These are phyloP conservation scores for Neurospora intermedia DNA, from an alignment of 495 filamentous ascomycete genomes.

Conservation along the genomic window DNA sequence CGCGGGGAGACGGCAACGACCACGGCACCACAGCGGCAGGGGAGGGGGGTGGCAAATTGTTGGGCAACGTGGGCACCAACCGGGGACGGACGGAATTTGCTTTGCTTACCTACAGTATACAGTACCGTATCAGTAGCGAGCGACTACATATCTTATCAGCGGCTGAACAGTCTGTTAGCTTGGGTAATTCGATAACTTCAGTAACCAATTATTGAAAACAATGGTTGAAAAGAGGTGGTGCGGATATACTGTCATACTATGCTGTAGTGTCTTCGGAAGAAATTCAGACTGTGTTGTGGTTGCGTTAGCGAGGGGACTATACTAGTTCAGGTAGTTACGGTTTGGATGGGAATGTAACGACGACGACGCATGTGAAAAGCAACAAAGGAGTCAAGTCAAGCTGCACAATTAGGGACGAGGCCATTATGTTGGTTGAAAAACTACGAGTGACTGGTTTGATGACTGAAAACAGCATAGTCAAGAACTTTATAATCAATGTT, in stretches of 20 bases:
- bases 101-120: not conserved
- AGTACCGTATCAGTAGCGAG: not conserved
- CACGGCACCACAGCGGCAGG: not conserved
- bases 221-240: not conserved
- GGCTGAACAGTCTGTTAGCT: not conserved
- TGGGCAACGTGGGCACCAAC: not conserved
- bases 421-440: not conserved
- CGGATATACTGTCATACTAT: not conserved
- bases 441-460: not conserved
- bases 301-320: not conserved
- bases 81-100: not conserved
- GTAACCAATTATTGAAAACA: too few species aligned
- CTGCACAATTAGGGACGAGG: not conserved
- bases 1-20: not conserved
- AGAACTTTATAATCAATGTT: not conserved
- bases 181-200: too few species aligned
- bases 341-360: not conserved
- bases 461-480: not conserved
- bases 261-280: not conserved
- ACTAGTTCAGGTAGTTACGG: not conserved
- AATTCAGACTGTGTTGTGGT: not conserved
- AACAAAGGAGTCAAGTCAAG: not conserved
- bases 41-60: not conserved
- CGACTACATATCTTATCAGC: not conserved
- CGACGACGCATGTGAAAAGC: not conserved